Conservation (phyloP, 2,329 filamentous ascomycete genomes). For the Colletotrichum sp. region DNA sequence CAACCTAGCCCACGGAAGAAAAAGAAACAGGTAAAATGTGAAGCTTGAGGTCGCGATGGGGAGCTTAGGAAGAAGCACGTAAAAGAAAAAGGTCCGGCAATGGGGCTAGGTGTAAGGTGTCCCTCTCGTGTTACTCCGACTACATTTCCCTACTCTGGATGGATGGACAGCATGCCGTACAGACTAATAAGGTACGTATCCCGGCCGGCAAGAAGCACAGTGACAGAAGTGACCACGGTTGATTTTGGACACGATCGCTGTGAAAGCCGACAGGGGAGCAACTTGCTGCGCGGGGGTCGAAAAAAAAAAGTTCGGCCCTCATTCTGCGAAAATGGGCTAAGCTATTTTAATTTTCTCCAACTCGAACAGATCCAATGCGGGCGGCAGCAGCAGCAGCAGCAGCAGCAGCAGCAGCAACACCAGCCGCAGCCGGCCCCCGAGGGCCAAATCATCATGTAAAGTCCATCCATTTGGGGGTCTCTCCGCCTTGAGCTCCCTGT, state of each 20-base stretch:
- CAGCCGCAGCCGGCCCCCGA: not conserved
- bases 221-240: not conserved
- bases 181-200: not conserved
- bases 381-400: not conserved
- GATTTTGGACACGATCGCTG: not conserved
- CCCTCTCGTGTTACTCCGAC: not conserved
- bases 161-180: not conserved
- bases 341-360: not conserved
- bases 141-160: not conserved
- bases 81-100: slow-evolving; percentile 7
- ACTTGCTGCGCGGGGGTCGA: not conserved
- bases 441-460: not conserved
- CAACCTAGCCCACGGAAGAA: not conserved
- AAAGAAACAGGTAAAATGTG: not conserved
- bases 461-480: not conserved
- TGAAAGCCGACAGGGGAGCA: not conserved
- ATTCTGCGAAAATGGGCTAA: not conserved
- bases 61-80: not conserved
- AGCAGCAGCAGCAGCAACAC: not conserved
- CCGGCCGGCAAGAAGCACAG: not conserved
- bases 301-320: not conserved
- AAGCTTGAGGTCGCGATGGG: not conserved
- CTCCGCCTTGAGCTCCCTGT: not conserved
- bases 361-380: not conserved
- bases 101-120: slow-evolving; percentile 1